phyloP scores from a whole-genome alignment of 2,329 filamentous ascomycete genomes.

The Talaromyces marneffei region DNA sequence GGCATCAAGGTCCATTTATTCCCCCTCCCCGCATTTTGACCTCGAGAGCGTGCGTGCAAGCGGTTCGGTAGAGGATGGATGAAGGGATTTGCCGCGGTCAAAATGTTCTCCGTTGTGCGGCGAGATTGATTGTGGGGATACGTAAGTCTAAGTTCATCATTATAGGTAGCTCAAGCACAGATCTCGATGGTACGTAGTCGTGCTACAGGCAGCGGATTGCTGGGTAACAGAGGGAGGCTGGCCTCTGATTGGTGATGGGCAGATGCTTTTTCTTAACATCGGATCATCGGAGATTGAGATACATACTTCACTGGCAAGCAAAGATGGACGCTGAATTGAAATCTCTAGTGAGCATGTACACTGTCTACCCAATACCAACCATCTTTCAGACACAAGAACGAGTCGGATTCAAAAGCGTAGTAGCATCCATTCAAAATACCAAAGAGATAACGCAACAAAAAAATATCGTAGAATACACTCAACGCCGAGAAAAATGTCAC shows the following conservation, averaged over 20 bases:
- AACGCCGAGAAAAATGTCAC: slow-evolving; percentile 30
- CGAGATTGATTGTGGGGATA: background rate
- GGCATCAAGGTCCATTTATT: slow-evolving; percentile 1
- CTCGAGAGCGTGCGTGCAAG: background rate
- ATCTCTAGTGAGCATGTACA: background rate
- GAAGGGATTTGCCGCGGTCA: background rate
- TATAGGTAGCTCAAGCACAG: background rate
- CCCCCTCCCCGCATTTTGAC: slow-evolving; percentile 1
- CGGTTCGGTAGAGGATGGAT: background rate
- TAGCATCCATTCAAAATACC: slow-evolving; percentile 15
- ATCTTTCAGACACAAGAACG: background rate
- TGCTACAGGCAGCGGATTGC: background rate
- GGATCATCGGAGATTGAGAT: background rate
- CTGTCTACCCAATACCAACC: background rate
- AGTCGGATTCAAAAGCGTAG: background rate
- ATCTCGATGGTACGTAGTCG: too few relatives aligned
- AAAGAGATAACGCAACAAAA: slow-evolving; percentile 25
- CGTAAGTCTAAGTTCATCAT: background rate
- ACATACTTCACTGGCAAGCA: background rate
- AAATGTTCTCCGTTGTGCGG: background rate
- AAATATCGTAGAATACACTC: slow-evolving; percentile 25
- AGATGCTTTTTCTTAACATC: background rate
- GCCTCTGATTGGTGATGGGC: background rate
- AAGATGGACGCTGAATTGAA: background rate
- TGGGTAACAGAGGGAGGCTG: background rate